Base-by-base conservation (phyloP, 495 filamentous ascomycete species). In the Podospora conica region DNA sequence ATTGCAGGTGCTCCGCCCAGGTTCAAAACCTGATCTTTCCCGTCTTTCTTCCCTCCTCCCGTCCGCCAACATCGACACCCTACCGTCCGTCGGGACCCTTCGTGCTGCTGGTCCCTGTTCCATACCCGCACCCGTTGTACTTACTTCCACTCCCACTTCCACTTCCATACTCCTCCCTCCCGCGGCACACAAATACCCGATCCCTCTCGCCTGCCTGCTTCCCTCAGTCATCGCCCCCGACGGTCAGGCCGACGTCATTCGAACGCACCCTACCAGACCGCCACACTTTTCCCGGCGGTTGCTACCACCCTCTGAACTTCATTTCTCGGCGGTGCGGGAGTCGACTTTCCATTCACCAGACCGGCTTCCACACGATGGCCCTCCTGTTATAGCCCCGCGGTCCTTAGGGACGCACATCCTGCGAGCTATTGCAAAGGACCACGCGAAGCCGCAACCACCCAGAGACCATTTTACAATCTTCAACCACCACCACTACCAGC, bases 381-480 rank as follows among this genome's bases (percentile, higher is more conserved):
- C 66, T 74, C 55, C 73, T 68, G 66, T 86, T 84, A 86, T 86
- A 86, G 81, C 83, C 75, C 73, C 67, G 74, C 81, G 76, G 82
- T 85, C 81, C 82, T 73, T 80, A 83, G 82, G 83, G 82, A 83
- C 83, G 79, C 70, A 69, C 61, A 64, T 74, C 68, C 63, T 67
- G 66, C 69, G 66, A 72, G 68, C 73, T 65, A 68, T 64, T 65
- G 73, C 71, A 68, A 69, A 73, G 60, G 40, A 58, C 53, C 61
- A n/a, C 40, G 40, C 21, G 58, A 62, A 73, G 66, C 69, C 68
- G 70, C 60, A 73, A 69, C 69, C 57, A 57, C 53, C 64, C 70
- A 67, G 68, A 70, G 63, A 55, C 65, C 68, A 65, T 53, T 27
- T 64, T 23, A 53, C 33, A 33, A 60, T 61, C 61, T 55, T 40